phyloP scores from a whole-genome alignment of 495 filamentous ascomycete species.

The Hyaloscypha finlandica region DNA sequence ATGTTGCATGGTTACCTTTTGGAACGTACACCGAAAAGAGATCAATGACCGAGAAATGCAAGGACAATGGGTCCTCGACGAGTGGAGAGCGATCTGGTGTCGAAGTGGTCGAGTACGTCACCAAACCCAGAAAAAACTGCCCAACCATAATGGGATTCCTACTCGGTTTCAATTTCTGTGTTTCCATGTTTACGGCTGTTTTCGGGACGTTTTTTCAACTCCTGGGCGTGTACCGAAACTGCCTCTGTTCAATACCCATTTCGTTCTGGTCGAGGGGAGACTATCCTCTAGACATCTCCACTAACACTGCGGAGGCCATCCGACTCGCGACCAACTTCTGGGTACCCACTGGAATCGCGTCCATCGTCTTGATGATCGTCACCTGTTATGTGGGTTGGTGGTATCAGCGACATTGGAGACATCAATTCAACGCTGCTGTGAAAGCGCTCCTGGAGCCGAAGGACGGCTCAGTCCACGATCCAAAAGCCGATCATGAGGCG shows the following conservation, averaged over 20 bases:
- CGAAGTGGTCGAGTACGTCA: neutral
- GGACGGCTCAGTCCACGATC: neutral
- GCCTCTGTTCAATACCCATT: slow-evolving; percentile 16
- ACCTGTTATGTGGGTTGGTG: slow-evolving; percentile 19
- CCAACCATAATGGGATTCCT: neutral
- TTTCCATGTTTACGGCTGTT: slow-evolving; percentile 9
- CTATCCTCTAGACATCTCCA: neutral
- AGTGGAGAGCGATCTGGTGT: neutral
- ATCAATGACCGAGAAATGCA: neutral
- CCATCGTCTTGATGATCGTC: slow-evolving; percentile 11
- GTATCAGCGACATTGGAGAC: slow-evolving; percentile 15
- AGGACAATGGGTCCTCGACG: neutral
- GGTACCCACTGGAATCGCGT: slow-evolving; percentile 19
- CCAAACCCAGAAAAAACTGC: neutral
- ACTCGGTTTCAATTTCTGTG: neutral
- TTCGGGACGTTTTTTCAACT: slow-evolving; percentile 15
- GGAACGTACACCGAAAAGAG: neutral
- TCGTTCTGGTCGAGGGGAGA: slow-evolving; percentile 2
- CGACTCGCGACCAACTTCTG: slow-evolving; percentile 6
- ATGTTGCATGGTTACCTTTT: neutral
- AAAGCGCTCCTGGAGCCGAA: neutral
- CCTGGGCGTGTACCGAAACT: slow-evolving; percentile 19
- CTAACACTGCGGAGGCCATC: slow-evolving; percentile 15
- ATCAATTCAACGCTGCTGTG: slow-evolving; percentile 1
- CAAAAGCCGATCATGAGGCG: neutral